A percentile compares a stretch with the other conserved stretches of the same genome.
phyloP scores from a whole-genome alignment of 1,284 basidiomycete genomes.

The Moesziomyces globuligerus region DNA sequence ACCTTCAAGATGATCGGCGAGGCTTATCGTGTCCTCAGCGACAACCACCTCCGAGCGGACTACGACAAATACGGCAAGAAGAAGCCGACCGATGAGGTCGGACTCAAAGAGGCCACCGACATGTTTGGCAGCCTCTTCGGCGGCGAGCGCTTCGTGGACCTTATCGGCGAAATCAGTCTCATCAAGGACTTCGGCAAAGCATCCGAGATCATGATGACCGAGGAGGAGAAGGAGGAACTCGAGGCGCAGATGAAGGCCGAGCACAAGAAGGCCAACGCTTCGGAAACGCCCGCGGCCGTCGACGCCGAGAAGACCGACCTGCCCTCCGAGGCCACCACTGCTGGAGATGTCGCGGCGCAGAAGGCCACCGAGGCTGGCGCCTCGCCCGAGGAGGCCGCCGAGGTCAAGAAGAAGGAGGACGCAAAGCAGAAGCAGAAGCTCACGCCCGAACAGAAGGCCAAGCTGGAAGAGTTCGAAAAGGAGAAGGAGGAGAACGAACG shows the following conservation, averaged over 20 bases:
- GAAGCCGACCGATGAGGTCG: slow-evolving; percentile 66
- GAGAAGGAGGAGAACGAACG: slow-evolving; percentile 65
- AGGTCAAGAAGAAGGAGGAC: slow-evolving; percentile 70
- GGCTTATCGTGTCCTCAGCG: slow-evolving; percentile 66
- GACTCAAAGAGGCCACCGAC: slow-evolving; percentile 66
- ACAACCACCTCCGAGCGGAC: slow-evolving; percentile 82
- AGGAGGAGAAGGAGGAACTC: slow-evolving; percentile 89
- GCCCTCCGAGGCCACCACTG: slow-evolving; percentile 29
- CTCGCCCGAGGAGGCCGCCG: slow-evolving; percentile 39
- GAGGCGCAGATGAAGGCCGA: slow-evolving; percentile 75
- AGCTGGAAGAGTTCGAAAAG: slow-evolving; percentile 66
- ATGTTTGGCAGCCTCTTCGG: slow-evolving; percentile 68
- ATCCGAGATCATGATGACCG: slow-evolving; percentile 72
- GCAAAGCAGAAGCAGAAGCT: slow-evolving; percentile 71
- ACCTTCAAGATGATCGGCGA: slow-evolving; percentile 73
- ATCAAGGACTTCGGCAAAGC: slow-evolving; percentile 68
- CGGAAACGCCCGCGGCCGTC: slow-evolving; percentile 26
- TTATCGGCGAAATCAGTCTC: slow-evolving; percentile 67
- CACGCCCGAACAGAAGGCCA: slow-evolving; percentile 77
- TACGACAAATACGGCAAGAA: slow-evolving; percentile 96
- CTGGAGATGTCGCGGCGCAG: slow-evolving; percentile 48
- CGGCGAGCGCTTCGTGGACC: slow-evolving; percentile 65
- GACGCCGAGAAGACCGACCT: slow-evolving; percentile 31
- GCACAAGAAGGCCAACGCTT: slow-evolving; percentile 46
- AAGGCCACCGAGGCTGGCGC: slow-evolving; percentile 62